Evolutionary conservation across 495 filamentous ascomycete species (phyloP), one percentile per base, ranked within the genome.

Genomic region (Arthonia radiata): DNA sequence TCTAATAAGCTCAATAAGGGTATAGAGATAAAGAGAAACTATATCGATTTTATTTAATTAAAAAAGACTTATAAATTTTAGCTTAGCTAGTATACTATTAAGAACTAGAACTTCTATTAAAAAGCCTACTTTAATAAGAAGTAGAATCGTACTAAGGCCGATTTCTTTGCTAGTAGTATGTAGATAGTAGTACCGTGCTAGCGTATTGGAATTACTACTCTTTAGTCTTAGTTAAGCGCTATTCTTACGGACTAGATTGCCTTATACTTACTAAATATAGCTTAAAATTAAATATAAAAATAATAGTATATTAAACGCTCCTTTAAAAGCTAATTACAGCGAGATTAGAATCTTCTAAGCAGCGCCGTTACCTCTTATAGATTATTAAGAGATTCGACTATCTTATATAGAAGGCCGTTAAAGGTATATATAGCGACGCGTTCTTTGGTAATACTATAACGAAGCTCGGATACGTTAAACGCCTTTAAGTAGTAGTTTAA

Each of bases 401-500:
- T 3, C 36, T 71, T 0, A 44, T 59, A 29, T 57, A 59, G 33
- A 47, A 52, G 5, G 52, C 64, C 6, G 40, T 55, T 1, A 50
- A 64, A 25, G 70, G 68, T 2, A 54, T 48, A 3, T 76, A 74
- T 33, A 51, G 44, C 29, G 41, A 61, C 23, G 17, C 33, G 0
- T 73, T 73, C 37, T 75, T 75, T 33, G 47, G 40, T 1, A 43
- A 54, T 31, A 48, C 48, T 4, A 35, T 47, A 18, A 37, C 47
- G 0, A 22, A 41, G 1, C 17, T 30, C 13, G 56, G 50, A 7
- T 33, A 44, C 15, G 13, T 39, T 10, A 59, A 63, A 30, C 60
- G 64, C 6, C 44, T 78, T 5, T 57, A 71, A 6, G 67, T 71
- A 0, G 41, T 61, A 1, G 44, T 73, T 13, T 62, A 71, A 19